These are phyloP conservation scores for Magnolia sinica DNA, from an alignment of 164 flowering plant species.

Conservation along the genomic window DNA sequence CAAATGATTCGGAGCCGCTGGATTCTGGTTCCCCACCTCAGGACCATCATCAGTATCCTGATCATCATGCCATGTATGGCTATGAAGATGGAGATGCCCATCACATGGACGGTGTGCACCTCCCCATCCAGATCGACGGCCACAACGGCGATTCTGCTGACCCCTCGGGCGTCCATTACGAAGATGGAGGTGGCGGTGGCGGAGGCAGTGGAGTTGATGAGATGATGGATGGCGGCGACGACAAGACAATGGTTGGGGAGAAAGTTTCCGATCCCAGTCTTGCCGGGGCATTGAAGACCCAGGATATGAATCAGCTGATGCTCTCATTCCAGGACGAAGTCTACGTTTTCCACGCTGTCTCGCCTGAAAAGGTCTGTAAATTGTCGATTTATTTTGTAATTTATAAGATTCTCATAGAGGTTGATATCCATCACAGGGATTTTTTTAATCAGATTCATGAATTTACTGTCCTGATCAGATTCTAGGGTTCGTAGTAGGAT, in stretches of 20 bases:
- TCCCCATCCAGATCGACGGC: neutral
- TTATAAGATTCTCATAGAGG: neutral
- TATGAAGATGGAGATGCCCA: neutral
- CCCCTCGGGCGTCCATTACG: neutral
- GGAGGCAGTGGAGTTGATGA: neutral
- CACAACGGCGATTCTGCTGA: neutral
- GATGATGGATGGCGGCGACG: neutral
- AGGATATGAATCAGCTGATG: conserved; percentile 18
- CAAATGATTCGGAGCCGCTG: neutral
- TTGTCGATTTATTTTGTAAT: neutral
- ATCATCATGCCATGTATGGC: neutral
- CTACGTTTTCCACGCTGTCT: conserved; percentile 27
- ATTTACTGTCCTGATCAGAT: too few species aligned
- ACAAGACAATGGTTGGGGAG: neutral
- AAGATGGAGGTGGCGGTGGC: neutral
- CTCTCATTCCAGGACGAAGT: conserved; percentile 29
- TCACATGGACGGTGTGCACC: neutral
- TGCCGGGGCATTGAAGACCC: neutral
- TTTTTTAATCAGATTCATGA: too few species aligned
- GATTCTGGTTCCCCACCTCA: neutral
- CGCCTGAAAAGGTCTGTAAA: conserved; percentile 23
- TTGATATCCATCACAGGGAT: too few species aligned
- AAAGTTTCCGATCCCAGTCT: neutral
- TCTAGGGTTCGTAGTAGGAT: too few species aligned
- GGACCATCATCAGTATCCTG: neutral